phyloP scores from a whole-genome alignment of 352 stramenopile genomes.

The Phytophthora sojae region DNA sequence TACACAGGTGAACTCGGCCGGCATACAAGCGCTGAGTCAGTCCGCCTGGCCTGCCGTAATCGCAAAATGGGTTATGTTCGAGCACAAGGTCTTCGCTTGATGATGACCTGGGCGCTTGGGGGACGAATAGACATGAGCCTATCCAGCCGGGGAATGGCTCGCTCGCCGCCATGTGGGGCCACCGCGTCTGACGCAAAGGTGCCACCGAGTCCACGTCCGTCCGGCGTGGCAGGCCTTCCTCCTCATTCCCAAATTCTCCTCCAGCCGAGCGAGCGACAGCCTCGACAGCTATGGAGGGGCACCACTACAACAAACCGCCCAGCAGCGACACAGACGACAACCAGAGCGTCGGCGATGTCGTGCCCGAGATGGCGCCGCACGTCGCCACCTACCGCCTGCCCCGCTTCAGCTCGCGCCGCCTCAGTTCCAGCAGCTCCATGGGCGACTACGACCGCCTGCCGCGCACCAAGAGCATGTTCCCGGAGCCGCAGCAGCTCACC shows the following conservation, averaged over 20 bases:
- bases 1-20: too few species aligned
- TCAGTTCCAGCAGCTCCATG: slow-evolving; percentile 27
- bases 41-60: slow-evolving; percentile 8
- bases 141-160: background rate
- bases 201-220: background rate
- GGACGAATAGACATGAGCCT: slow-evolving; percentile 22
- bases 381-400: slow-evolving; percentile 38
- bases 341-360: slow-evolving; percentile 24
- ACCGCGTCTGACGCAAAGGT: background rate
- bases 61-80: background rate
- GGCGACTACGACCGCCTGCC: slow-evolving; percentile 19
- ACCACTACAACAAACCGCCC: background rate
- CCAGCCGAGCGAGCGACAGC: slow-evolving; percentile 2
- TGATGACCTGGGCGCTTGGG: background rate
- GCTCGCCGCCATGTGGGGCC: background rate
- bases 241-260: slow-evolving; percentile 27
- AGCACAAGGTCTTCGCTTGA: too few species aligned
- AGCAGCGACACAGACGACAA: slow-evolving; percentile 24
- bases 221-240: background rate
- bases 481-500: slow-evolving; percentile 32
- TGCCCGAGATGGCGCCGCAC: slow-evolving; percentile 8
- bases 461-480: slow-evolving; percentile 42
- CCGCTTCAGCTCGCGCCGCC: slow-evolving; percentile 40
- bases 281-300: slow-evolving; percentile 22
- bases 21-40: too few species aligned